Percentiles rank a stretch among this genome's conserved stretches.
These are phyloP conservation scores for Ascochyta fabae DNA, from an alignment of 2,329 filamentous ascomycete species.

Conservation along the genomic window DNA sequence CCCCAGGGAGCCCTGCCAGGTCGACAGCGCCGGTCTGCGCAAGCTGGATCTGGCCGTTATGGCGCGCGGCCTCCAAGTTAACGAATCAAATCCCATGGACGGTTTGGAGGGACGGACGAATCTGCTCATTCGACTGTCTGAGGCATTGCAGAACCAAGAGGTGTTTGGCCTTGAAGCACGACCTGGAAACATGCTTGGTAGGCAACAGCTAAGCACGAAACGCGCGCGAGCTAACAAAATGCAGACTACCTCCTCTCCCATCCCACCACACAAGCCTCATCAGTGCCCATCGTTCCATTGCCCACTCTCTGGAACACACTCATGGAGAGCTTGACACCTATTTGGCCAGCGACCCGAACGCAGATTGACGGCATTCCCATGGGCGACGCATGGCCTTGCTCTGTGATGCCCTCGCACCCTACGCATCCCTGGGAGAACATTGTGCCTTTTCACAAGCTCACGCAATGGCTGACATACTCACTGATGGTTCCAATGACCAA, in stretches of 20 bases:
- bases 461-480: conserved; percentile 93
- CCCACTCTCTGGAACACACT: conserved; percentile 90
- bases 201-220: background rate
- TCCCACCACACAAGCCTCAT: conserved; percentile 85
- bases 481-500: conserved; percentile 85
- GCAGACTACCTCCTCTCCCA: conserved; percentile 91
- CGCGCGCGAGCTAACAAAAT: conserved; percentile 14
- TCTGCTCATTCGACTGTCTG: conserved; percentile 75
- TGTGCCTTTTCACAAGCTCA: conserved; percentile 87
- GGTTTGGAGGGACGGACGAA: conserved; percentile 85
- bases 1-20: conserved; percentile 80
- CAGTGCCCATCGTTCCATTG: conserved; percentile 83
- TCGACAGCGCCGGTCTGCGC: conserved; percentile 82
- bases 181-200: conserved; percentile 94
- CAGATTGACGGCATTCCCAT: conserved; percentile 85
- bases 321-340: conserved; percentile 82
- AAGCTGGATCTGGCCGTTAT: conserved; percentile 76
- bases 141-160: conserved; percentile 79
- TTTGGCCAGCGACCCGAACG: conserved; percentile 89
- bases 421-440: conserved; percentile 78
- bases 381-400: conserved; percentile 94
- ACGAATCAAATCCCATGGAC: conserved; percentile 78
- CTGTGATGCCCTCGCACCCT: conserved; percentile 77
- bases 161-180: conserved; percentile 84
- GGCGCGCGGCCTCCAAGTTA: conserved; percentile 83